These are phyloP conservation scores for Lyophyllum atratum DNA, from an alignment of 768 basidiomycete genomes.

Conservation along the genomic window DNA sequence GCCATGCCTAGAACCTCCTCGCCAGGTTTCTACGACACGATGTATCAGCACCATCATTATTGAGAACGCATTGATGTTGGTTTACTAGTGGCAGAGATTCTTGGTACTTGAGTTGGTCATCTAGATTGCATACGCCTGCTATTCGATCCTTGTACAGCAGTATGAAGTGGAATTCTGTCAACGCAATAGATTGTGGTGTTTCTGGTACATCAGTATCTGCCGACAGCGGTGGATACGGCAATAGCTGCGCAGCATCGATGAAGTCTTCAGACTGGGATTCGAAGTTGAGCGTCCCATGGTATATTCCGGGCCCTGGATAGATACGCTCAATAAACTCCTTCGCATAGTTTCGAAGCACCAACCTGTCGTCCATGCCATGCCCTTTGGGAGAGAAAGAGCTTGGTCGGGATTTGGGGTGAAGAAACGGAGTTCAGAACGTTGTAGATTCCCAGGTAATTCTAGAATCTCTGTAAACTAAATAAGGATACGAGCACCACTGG, in stretches of 20 bases:
- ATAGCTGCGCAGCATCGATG: conserved; percentile 75
- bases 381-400: conserved; percentile 67
- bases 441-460: conserved; percentile 81
- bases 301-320: conserved; percentile 81
- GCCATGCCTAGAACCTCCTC: conserved; percentile 76
- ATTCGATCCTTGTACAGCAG: conserved; percentile 81
- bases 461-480: conserved; percentile 65
- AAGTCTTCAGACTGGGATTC: conserved; percentile 69
- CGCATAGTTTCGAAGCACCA: conserved; percentile 16
- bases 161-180: conserved; percentile 93
- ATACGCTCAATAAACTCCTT: conserved; percentile 3
- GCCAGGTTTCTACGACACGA: conserved; percentile 60
- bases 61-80: neutral
- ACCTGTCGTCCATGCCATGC: conserved; percentile 94
- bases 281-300: conserved; percentile 79
- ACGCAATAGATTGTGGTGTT: conserved; percentile 71
- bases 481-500: neutral
- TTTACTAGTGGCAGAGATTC: conserved; percentile 80
- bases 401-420: conserved; percentile 74
- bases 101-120: conserved; percentile 83
- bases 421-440: conserved; percentile 79
- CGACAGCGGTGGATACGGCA: conserved; percentile 67
- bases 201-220: conserved; percentile 33
- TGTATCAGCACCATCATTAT: neutral
- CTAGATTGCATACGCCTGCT: conserved; percentile 74